phyloP scores from a whole-genome alignment of 352 stramenopile species.

The Phytophthora sansomeana region DNA sequence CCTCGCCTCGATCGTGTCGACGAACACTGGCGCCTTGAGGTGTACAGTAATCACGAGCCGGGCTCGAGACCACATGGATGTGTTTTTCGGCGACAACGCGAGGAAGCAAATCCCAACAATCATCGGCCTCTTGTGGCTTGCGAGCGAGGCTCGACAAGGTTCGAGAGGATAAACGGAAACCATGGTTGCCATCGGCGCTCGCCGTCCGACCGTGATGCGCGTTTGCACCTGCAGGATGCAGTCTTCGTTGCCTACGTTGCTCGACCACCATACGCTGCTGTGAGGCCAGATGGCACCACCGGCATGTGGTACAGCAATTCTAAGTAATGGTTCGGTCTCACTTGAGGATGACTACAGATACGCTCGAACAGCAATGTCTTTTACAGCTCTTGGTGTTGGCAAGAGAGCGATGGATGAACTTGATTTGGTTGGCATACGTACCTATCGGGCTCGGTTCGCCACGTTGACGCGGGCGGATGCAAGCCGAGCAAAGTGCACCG shows the following conservation, averaged over 20 bases:
- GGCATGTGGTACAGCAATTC: constrained; percentile 17
- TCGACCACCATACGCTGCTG: constrained; percentile 26
- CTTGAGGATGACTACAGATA: constrained; percentile 18
- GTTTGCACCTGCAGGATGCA: background rate
- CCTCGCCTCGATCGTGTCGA: background rate
- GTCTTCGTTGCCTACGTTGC: constrained; percentile 17
- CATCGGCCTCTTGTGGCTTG: constrained; percentile 20
- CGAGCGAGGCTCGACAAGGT: background rate
- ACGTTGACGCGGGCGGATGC: constrained; percentile 23
- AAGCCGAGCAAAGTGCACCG: constrained; percentile 23
- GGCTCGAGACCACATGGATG: constrained; percentile 35
- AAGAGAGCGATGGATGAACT: background rate
- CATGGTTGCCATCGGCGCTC: background rate
- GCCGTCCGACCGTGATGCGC: constrained; percentile 3
- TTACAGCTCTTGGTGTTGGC: constrained; percentile 5
- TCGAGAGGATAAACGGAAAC: constrained; percentile 13
- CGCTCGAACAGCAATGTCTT: constrained; percentile 7
- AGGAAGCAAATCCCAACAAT: constrained; percentile 23
- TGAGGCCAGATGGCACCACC: constrained; percentile 21
- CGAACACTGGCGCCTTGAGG: background rate
- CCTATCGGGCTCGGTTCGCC: constrained; percentile 5
- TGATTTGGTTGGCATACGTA: constrained; percentile 8
- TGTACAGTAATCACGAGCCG: constrained; percentile 18
- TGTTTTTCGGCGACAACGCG: constrained; percentile 27
- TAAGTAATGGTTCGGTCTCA: constrained; percentile 18